A percentile compares a stretch with the other conserved stretches of the same genome.
phyloP scores from a whole-genome alignment of 768 basidiomycete species.

The Kwoniella europaea region DNA sequence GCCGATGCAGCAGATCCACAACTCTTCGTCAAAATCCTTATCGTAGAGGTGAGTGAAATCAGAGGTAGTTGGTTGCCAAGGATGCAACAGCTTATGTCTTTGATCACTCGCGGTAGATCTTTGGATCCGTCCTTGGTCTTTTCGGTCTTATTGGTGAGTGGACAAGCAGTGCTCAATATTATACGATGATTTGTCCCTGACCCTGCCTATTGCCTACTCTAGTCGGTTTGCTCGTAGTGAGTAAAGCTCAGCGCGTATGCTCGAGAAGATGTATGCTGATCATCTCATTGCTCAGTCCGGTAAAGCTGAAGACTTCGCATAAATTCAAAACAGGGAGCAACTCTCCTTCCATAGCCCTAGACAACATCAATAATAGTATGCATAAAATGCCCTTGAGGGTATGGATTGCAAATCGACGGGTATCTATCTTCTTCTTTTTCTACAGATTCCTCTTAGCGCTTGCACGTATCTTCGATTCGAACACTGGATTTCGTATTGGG shows the following conservation, averaged over 20 bases:
- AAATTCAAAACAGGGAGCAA: constrained; percentile 1
- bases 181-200: constrained; percentile 12
- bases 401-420: not conserved
- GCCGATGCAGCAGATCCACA: constrained; percentile 94
- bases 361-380: constrained; percentile 14
- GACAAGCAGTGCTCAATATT: not conserved
- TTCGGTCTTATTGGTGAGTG: constrained; percentile 88
- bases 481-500: constrained; percentile 74
- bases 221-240: constrained; percentile 83
- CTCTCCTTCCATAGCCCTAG: constrained; percentile 6
- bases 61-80: constrained; percentile 67
- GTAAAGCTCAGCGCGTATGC: constrained; percentile 41
- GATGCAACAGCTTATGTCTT: not conserved
- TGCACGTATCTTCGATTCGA: constrained; percentile 81
- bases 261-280: not conserved
- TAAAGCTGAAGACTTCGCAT: constrained; percentile 59
- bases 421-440: constrained; percentile 43
- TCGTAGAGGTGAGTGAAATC: constrained; percentile 85
- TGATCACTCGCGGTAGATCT: constrained; percentile 44
- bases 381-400: constrained; percentile 11
- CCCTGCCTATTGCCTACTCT: constrained; percentile 15
- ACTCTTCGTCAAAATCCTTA: constrained; percentile 93
- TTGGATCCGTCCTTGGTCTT: constrained; percentile 73
- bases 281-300: constrained; percentile 48
- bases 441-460: constrained; percentile 82